Evolutionary conservation across 306 rosid genomes (phyloP), one percentile per base, ranked within the genome.

Genomic region (Benincasa hispida): DNA sequence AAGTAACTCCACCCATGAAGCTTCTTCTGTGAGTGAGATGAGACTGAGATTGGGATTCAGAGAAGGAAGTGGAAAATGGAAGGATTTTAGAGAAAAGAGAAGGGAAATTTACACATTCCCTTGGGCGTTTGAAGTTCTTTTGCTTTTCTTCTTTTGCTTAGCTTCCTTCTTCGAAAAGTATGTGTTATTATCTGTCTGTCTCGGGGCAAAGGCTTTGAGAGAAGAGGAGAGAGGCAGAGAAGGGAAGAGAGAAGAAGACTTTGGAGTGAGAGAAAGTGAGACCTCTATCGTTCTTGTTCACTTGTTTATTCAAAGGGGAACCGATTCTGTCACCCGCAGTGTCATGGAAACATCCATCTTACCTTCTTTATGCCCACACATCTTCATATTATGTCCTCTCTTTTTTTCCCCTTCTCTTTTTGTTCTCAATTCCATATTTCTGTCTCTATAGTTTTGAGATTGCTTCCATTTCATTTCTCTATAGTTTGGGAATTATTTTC

Each of bases 1-100:
- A 92, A 0, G 94, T 92, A 28, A 92, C 91, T 27, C 96, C 98
- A 42, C 98, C 98, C 98, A 91, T 87, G 21, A 25, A 32, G 53
- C 77, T 63, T 10, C 9, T 47, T 10, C 9, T 47, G 73, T 53
- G 0, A 19, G 9, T 79, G 51, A 27, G 68, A 50, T 50, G 51
- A 27, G 68, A 50, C 17, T 50, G 55, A 57, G 18, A 57, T 18
- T 22, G 57, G 21, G 32, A 66, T 5, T 17, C 45, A 18, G 10
- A 34, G 10, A 66, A 47, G 6, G 1, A 68, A 28, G 5, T 57
- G 17, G 59, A 2, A 56, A 59, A 68, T 32, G 25, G 7, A 56
- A 59, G 37, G 58, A 27, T 2, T 75, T 8, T 68, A 65, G 76
- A 41, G 66, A 35, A 74, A 5, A 58, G 34, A 55, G 30, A 21